A percentile compares a stretch with the other conserved stretches of the same genome.
phyloP scores from a whole-genome alignment of 345 rosid species.

The Cardamine occulta region DNA sequence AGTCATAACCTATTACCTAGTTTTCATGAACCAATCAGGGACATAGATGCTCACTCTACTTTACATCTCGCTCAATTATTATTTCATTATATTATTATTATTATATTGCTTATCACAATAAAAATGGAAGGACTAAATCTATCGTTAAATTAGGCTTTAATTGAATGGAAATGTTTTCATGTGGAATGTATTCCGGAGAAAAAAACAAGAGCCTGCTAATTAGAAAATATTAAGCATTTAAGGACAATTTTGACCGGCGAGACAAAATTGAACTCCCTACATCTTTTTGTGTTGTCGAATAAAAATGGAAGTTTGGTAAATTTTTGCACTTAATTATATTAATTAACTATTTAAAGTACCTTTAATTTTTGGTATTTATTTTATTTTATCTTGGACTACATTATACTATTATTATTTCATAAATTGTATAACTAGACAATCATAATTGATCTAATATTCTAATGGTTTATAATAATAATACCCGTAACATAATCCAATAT shows the following conservation, averaged over 20 bases:
- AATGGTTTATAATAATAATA: too few species aligned
- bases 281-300: neutral
- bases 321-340: neutral
- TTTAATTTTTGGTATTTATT: neutral
- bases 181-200: slow-evolving; percentile 32
- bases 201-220: slow-evolving; percentile 22
- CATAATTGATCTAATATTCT: neutral
- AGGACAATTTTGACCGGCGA: slow-evolving; percentile 12
- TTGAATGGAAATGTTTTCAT: neutral
- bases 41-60: slow-evolving; percentile 34
- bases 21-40: slow-evolving; percentile 41
- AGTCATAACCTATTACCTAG: slow-evolving; percentile 46
- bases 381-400: neutral
- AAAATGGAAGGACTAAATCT: slow-evolving; percentile 17
- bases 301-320: neutral
- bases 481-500: neutral
- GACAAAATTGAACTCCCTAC: neutral
- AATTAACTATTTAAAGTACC: neutral
- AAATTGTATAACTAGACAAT: neutral
- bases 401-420: neutral
- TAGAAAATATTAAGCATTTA: neutral
- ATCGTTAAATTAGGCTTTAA: slow-evolving; percentile 40
- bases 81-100: slow-evolving; percentile 17
- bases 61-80: slow-evolving; percentile 32
- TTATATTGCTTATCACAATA: slow-evolving; percentile 33